Evolutionary conservation across 805 yeast species (phyloP).

Genomic region (Yamadazyma sp.): DNA sequence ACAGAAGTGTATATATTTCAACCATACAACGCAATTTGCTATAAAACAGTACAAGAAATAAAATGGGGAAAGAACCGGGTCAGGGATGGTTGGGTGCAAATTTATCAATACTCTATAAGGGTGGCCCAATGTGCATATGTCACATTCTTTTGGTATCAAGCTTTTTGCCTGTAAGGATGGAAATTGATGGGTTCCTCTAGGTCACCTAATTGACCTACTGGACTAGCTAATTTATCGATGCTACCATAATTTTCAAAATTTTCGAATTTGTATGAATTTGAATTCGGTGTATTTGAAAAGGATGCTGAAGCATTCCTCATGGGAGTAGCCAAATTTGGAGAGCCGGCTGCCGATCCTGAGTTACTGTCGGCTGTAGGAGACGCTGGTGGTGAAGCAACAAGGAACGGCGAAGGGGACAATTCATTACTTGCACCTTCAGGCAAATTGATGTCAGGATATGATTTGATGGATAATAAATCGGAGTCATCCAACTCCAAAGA

Average conservation of each 20-base stretch:
- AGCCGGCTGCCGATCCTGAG: constrained; percentile 1
- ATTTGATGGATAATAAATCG: constrained; percentile 15
- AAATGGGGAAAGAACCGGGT: too few species aligned
- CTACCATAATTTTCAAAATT: constrained; percentile 11
- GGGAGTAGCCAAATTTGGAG: background rate
- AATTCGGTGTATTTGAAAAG: constrained; percentile 2
- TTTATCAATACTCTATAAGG: constrained; percentile 4
- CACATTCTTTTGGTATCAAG: constrained; percentile 1
- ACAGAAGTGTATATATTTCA: constrained; percentile 1
- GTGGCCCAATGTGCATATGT: background rate
- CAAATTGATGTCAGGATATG: constrained; percentile 14
- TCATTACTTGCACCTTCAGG: constrained; percentile 13
- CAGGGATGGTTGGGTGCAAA: too few species aligned
- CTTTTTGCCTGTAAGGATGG: constrained; percentile 10
- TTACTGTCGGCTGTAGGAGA: constrained; percentile 7
- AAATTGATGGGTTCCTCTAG: constrained; percentile 11
- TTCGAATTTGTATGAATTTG: constrained; percentile 8
- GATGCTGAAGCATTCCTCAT: constrained; percentile 3
- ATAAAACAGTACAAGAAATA: constrained; percentile 3
- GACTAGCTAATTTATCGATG: constrained; percentile 12
- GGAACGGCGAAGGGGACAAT: constrained; percentile 10
- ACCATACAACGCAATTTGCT: background rate
- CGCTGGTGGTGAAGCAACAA: constrained; percentile 5
- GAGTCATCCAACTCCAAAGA: constrained; percentile 16
- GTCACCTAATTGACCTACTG: constrained; percentile 10